phyloP scores from a whole-genome alignment of 805 yeast species.

The Grigorovia jiainica region DNA sequence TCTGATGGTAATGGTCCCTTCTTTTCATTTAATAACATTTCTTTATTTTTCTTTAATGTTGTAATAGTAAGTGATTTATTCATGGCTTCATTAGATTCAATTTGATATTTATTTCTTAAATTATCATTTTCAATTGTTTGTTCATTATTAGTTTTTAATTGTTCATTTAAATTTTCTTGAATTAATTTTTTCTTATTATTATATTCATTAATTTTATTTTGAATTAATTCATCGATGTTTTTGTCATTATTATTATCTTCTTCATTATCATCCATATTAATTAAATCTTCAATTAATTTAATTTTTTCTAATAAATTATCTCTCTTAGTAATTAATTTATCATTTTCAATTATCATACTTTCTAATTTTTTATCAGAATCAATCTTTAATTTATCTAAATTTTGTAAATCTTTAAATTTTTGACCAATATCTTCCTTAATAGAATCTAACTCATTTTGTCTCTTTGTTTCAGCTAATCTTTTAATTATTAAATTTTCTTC shows the following conservation, averaged over 20 bases:
- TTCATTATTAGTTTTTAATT: constrained; percentile 44
- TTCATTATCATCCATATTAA: neutral
- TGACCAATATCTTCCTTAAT: constrained; percentile 34
- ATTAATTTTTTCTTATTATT: neutral
- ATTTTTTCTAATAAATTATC: constrained; percentile 7
- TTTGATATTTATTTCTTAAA: constrained; percentile 37
- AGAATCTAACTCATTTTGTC: constrained; percentile 34
- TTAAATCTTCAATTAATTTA: constrained; percentile 6
- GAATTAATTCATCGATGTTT: neutral
- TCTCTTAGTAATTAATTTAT: constrained; percentile 9
- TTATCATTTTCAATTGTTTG: constrained; percentile 21
- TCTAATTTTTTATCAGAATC: constrained; percentile 21
- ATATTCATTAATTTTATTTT: constrained; percentile 1
- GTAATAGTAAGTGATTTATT: constrained; percentile 29
- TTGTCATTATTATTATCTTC: neutral
- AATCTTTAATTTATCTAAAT: constrained; percentile 12
- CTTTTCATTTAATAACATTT: constrained; percentile 22
- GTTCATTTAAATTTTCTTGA: constrained; percentile 29
- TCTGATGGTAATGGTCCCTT: constrained; percentile 28
- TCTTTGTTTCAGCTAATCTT: constrained; percentile 31
- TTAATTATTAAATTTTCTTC: constrained; percentile 16
- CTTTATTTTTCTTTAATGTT: constrained; percentile 21
- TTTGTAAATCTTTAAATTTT: constrained; percentile 29
- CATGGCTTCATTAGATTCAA: constrained; percentile 39
- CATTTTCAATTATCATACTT: constrained; percentile 14